Evolutionary conservation across 1,139 yeast genomes (phyloP).

Genomic region (Hansenula anomala): DNA sequence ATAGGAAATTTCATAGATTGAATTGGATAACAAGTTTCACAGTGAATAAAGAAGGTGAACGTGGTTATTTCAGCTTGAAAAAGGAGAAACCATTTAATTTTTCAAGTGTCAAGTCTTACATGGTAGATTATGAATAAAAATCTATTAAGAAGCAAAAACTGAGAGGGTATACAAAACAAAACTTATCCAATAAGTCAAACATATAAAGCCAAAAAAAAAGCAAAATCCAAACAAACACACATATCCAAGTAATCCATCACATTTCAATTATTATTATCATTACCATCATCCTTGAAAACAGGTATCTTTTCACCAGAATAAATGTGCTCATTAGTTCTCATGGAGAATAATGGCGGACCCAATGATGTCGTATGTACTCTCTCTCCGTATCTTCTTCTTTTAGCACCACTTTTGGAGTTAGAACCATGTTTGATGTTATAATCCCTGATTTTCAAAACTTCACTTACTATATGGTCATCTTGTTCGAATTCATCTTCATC

Average conservation of each 20-base stretch:
- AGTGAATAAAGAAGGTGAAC: constrained; percentile 50
- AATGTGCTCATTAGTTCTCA: not conserved
- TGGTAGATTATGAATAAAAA: constrained; percentile 6
- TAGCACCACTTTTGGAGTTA: not conserved
- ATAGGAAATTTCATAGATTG: constrained; percentile 56
- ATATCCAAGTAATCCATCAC: no score
- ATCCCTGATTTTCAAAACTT: not conserved
- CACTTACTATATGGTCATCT: not conserved
- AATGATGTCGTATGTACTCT: not conserved
- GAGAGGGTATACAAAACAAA: not conserved
- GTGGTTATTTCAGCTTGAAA: constrained; percentile 48
- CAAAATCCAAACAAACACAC: not conserved
- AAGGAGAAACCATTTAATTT: constrained; percentile 79
- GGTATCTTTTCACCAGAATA: not conserved
- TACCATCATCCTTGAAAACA: not conserved
- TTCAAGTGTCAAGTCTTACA: constrained; percentile 52
- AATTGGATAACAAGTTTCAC: constrained; percentile 63
- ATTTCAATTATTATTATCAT: not conserved
- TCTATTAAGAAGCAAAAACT: not conserved
- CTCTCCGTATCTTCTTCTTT: not conserved
- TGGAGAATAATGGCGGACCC: not conserved
- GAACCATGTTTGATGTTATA: not conserved
- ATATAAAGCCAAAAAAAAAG: no score
- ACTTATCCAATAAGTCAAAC: not conserved
- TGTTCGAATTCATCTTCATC: not conserved